These are phyloP conservation scores for Spergularia azorica DNA, from an alignment of 179 eudicot genomes.

Conservation along the genomic window DNA sequence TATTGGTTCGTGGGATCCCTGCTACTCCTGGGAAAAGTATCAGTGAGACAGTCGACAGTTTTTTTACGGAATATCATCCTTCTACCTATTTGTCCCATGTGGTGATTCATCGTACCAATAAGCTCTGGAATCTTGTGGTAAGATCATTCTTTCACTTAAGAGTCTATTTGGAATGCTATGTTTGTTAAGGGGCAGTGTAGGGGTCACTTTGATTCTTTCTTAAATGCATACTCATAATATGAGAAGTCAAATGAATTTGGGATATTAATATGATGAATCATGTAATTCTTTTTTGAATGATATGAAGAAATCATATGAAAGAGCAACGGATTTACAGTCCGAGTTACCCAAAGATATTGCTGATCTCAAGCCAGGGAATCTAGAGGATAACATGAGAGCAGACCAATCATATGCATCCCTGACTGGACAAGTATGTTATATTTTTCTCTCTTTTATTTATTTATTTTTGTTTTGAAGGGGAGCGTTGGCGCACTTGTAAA, in stretches of 20 bases:
- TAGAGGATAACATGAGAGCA: constrained; percentile 51
- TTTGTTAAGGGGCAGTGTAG: background rate
- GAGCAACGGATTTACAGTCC: constrained; percentile 43
- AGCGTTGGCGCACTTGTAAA: no score
- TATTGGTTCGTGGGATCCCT: constrained; percentile 88
- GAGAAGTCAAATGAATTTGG: no score
- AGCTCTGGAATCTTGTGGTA: constrained; percentile 61
- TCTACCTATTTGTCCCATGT: constrained; percentile 76
- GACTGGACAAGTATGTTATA: constrained; percentile 43
- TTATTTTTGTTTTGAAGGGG: no score
- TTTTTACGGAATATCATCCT: constrained; percentile 75
- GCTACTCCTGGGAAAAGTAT: constrained; percentile 53
- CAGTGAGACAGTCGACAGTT: constrained; percentile 71
- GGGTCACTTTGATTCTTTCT: no score
- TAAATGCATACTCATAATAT: no score
- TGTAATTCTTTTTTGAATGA: constrained; percentile 35
- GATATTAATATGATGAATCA: background rate
- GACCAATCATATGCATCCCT: constrained; percentile 32
- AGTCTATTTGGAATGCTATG: constrained; percentile 14
- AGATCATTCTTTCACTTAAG: constrained; percentile 34
- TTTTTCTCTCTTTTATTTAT: constrained; percentile 24
- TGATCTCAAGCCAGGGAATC: constrained; percentile 60
- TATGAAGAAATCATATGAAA: constrained; percentile 50
- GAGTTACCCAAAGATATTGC: constrained; percentile 36
- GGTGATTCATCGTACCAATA: constrained; percentile 67